Evolutionary conservation across 768 basidiomycete species (phyloP), one percentile per base, ranked within the genome.

Genomic region (Suillus bovinus): DNA sequence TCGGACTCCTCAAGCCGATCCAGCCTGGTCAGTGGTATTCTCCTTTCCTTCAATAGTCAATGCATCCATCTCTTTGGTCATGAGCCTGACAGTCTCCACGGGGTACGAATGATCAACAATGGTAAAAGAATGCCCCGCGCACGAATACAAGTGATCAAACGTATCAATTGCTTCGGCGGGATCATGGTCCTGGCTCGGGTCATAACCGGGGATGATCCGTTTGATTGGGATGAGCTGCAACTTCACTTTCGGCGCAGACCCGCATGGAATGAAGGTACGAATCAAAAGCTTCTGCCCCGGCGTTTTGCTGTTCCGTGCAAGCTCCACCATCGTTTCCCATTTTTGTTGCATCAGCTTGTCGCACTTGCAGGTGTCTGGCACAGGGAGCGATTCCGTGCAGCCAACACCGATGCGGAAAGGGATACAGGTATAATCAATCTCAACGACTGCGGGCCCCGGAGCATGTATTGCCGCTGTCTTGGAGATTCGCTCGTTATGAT

Each of bases 201-300:
- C 39, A 53, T 44, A 17, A 44, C 64, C 67, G 39, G 58, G 63
- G 24, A 71, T 42, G 22, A 69, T 22, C 46, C 64, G 61, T 24
- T 63, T 63, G 42, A 73, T 62, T 50, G 72, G 69, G 29, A 69
- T 53, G 24, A 69, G 66, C 41, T 70, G 74, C 34, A 73, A 60
- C 36, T 70, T 70, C 27, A 73, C 66, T 36, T 64, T 75, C 8
- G 64, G 61, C 5, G 66, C 66, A 14, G 62, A 64, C 33, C 72
- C 72, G 8, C 64, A 67, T 7, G 72, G 72, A 13, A 73, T 63
- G 54, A 75, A 66, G 27, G 73, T 68, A 44, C 72, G 72, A 24
- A 75, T 61, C 36, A 75, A 68, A 27, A 75, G 33, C 17, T 60
- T 64, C 24, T 62, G 71, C 24, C 62, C 60, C 11, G 62, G 27